Evolutionary conservation across 2,329 filamentous ascomycete genomes (phyloP), one percentile per base, ranked within the genome.

Genomic region (Hirsutella rhossiliensis): DNA sequence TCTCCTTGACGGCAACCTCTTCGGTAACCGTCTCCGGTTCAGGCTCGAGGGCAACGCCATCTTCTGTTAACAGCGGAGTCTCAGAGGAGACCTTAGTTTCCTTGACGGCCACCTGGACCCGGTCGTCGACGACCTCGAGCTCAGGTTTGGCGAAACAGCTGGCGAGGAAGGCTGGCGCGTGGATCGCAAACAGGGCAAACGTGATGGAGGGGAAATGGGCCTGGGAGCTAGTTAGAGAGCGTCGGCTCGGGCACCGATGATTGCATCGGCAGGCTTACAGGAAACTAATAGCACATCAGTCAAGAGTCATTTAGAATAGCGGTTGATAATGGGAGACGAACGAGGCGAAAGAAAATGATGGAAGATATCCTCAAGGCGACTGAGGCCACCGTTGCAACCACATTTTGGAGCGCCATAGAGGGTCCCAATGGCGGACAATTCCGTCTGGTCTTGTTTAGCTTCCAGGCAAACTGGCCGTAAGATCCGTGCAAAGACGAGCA

Each of bases 131-230:
- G 5, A 83, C 56, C 40, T 76, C 67, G 53, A 79, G 74, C 46
- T 73, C 66, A 7, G 77, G 68, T 45, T 76, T 74, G 15, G 69
- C 68, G 23, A 74, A 61, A 56, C 76, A 79, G 51, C 72, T 76
- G 12, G 68, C 64, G 42, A 84, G 59, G 60, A 83, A 85, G 1
- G 79, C 69, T 0, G 80, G 72, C 0, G 81, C 57, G 52, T 86
- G 87, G 45, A 87, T 61, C 20, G 75, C 78, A 47, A 83, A 79
- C 2, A 83, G 64, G 0, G 81, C 71, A 45, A 78, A 78, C 4
- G 79, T 66, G 32, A 76, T 53, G 28, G 79, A 79, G 47, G 71
- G 58, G 47, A 67, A 61, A 50, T 61, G 61, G 44, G 62, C 62
- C 62, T 64, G 51, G 43, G 6, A 37, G 31, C 38, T 34, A 7